Evolutionary conservation across 1,139 yeast genomes (phyloP), one percentile per base, ranked within the genome.

Genomic region (Entelexis paramagnoliae): DNA sequence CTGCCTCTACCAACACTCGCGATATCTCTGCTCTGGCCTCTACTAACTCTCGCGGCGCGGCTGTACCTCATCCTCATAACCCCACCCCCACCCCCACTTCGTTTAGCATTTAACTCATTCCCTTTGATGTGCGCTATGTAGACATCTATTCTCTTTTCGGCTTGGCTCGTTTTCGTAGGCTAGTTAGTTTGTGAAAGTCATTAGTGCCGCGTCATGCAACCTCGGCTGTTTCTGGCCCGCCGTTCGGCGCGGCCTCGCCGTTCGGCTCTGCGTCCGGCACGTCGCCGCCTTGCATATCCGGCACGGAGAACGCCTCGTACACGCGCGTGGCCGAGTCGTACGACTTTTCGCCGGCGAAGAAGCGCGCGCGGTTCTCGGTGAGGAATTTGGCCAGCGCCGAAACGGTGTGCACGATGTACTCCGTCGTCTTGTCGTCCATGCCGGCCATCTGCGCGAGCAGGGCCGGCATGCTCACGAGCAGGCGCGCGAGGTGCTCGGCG

Each of bases 361-460:
- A 77, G 20, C 73, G 70, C 4, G n/a, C 19, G 43, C 71, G 68
- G 60, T 79, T 71, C 8, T 65, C 65, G 42, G 72, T 71, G 59
- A 83, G 58, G 63, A 74, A 80, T 50, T 66, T 67, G 48, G 77
- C 68, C 24, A 85, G 66, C 54, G 68, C 77, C 47, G 77, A 80
- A 53, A 84, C 61, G 49, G 83, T 76, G 4, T 68, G 73, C 51
- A 75, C 74, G 52, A 82, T 66, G 14, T 77, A 76, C 5, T 71
- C 72, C n/a, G 83, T 71, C 51, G 91, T 80, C 54, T 80, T 81
- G 20, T 78, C 73, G 62, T 89, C 96, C 91, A 89, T 86, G 13
- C 81, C 71, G 0, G 95, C 80, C 46, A 48, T 33, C 58, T 81
- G 82, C 1, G 87, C 76, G 46, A 89, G 74, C 22, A 88, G 70